Evolutionary conservation across 306 rosid species (phyloP).

Genomic region (Ochetophila trinervis): DNA sequence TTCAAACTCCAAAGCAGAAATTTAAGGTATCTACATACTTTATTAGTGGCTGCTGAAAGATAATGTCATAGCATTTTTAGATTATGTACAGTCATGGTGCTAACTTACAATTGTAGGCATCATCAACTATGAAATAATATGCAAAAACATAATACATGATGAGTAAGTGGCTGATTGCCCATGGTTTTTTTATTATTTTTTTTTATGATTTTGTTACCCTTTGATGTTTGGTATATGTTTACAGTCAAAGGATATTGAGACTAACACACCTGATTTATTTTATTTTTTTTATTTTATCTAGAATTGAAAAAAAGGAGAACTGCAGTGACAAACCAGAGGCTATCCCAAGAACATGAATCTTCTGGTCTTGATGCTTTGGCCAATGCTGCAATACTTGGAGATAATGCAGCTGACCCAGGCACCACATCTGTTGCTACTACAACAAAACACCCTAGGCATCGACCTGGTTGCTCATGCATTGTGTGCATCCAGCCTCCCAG

Average conservation of each 20-base stretch:
- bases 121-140: too few relatives aligned
- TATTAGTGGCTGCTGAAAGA: background rate
- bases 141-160: too few relatives aligned
- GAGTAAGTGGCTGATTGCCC: too few relatives aligned
- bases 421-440: conserved; percentile 73
- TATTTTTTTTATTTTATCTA: conserved; percentile 33
- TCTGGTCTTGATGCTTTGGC: conserved; percentile 95
- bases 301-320: conserved; percentile 74
- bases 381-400: conserved; percentile 82
- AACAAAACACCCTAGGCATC: conserved; percentile 93
- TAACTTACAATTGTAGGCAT: background rate
- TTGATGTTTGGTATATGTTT: too few relatives aligned
- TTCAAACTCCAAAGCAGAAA: background rate
- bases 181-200: too few relatives aligned
- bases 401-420: conserved; percentile 56
- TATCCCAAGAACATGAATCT: conserved; percentile 55
- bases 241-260: background rate
- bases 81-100: background rate
- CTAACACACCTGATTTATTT: conserved; percentile 2
- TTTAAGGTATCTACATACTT: background rate
- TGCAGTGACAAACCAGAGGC: conserved; percentile 38
- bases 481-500: conserved; percentile 99
- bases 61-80: background rate
- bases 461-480: conserved; percentile 99
- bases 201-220: too few relatives aligned